phyloP scores from a whole-genome alignment of 78 protist species.

The Diacronema lutheri region DNA sequence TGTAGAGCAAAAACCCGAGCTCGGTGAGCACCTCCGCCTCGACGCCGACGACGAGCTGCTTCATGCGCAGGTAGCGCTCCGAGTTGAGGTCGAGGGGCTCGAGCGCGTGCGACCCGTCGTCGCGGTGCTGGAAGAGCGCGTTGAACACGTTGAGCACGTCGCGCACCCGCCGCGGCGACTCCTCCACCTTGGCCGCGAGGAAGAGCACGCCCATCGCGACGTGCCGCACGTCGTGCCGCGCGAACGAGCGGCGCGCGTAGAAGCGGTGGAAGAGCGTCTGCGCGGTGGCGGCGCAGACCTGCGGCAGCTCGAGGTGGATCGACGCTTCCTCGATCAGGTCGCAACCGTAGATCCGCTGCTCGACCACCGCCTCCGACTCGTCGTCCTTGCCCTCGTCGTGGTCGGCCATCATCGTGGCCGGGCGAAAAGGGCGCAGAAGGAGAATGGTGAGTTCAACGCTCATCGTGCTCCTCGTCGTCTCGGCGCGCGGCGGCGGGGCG shows the following conservation, averaged over 20 bases:
- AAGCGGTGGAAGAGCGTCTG: conserved; percentile 20
- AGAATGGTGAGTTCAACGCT: too few species aligned
- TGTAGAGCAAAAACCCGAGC: conserved; percentile 19
- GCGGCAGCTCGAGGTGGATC: background rate
- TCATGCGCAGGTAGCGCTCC: background rate
- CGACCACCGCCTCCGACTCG: background rate
- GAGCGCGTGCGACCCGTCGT: background rate
- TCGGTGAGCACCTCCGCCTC: background rate
- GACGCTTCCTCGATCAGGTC: conserved; percentile 1
- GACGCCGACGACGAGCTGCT: background rate
- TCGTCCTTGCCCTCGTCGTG: too few species aligned
- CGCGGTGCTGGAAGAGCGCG: background rate
- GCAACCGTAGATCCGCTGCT: conserved; percentile 16
- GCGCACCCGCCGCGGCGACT: conserved; percentile 12
- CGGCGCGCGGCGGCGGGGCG: too few species aligned
- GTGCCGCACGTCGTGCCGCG: background rate
- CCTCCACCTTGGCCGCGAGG: conserved; percentile 16
- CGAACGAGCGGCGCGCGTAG: background rate
- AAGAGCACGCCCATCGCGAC: conserved; percentile 2
- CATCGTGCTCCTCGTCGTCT: too few species aligned
- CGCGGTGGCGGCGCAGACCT: background rate
- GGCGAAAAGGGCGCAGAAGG: too few species aligned
- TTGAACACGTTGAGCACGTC: background rate
- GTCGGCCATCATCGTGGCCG: too few species aligned
- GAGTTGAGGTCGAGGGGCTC: background rate